Base-by-base conservation (phyloP, 2,329 filamentous ascomycete species). In the Aspergillus clavatus region DNA sequence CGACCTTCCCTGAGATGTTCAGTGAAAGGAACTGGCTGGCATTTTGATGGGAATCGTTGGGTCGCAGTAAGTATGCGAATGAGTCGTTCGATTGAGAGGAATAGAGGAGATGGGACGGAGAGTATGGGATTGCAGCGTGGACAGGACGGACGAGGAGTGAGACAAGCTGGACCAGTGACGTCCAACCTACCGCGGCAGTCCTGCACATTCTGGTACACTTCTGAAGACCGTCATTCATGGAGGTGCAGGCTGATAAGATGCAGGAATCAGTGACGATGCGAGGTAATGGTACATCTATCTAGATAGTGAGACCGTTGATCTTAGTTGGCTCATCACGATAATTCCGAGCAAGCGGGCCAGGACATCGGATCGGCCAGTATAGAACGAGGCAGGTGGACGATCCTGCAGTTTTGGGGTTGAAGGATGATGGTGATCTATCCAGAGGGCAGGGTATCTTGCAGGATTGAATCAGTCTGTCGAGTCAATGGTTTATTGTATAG, bases 21-120 rank as follows among this genome's bases (percentile, higher is more conserved):
- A 94, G 68, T 1, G 81, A 76, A 31, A 82, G 72, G 22, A 93
- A 75, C 41, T 83, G 61, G 33, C 73, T 71, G 42, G 74, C 68
- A 24, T 51, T 50, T 10, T 65, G 63, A 58, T 63, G 74, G 57
- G 61, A 72, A 28, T 74, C 68, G 24, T 68, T 71, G 10, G 84
- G 78, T 26, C 76, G 72, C 57, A 95, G 82, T 52, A 91, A 75
- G 65, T 93, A 95, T 47, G 82, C 82, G 24, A 80, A 62, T 14
- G 80, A 73, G 18, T 71, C 65, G 49, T 77, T 73, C 42, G 72
- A 65, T 46, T 67, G 60, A 5, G 77, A 73, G 12, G 69, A 66
- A 37, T 82, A 75, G 46, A 91, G 77, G 42, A 94, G 77, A 23
- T 79, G 81, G 0, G 89, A 89, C 2, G 88, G 86, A 44, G 83